These are phyloP conservation scores for Hygrophila difformis DNA, from an alignment of 257 asterid species.

Conservation along the genomic window DNA sequence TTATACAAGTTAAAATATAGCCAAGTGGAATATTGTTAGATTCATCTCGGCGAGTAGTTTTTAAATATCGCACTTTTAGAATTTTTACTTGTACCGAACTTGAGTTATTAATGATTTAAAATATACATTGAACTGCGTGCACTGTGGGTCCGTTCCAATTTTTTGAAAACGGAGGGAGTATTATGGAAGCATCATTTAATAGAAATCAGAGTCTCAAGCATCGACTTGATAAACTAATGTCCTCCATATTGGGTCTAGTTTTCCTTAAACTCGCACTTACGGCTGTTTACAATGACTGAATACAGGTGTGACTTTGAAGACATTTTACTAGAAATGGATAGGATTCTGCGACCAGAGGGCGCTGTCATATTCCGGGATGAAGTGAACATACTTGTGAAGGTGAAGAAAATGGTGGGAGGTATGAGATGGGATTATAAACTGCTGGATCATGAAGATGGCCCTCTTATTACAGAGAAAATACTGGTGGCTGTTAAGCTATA, in stretches of 20 bases:
- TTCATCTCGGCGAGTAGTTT: too few relatives aligned
- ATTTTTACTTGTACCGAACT: too few relatives aligned
- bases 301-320: constrained; percentile 5
- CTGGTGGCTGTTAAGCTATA: neutral
- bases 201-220: too few relatives aligned
- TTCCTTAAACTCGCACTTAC: too few relatives aligned
- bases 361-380: neutral
- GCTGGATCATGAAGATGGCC: constrained; percentile 1
- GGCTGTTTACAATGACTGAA: neutral
- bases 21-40: too few relatives aligned
- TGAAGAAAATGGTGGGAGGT: neutral
- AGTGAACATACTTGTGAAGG: neutral
- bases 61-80: too few relatives aligned
- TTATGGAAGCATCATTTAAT: neutral
- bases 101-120: too few relatives aligned
- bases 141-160: too few relatives aligned
- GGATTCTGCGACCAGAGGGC: neutral
- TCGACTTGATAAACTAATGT: too few relatives aligned
- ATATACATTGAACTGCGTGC: too few relatives aligned
- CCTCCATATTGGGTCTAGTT: too few relatives aligned
- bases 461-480: neutral
- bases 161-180: neutral
- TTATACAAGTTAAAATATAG: too few relatives aligned
- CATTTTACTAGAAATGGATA: neutral
- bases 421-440: neutral